Evolutionary conservation across 2,329 filamentous ascomycete genomes (phyloP), one percentile per base, ranked within the genome.

Genomic region (Talaromyces sp.): DNA sequence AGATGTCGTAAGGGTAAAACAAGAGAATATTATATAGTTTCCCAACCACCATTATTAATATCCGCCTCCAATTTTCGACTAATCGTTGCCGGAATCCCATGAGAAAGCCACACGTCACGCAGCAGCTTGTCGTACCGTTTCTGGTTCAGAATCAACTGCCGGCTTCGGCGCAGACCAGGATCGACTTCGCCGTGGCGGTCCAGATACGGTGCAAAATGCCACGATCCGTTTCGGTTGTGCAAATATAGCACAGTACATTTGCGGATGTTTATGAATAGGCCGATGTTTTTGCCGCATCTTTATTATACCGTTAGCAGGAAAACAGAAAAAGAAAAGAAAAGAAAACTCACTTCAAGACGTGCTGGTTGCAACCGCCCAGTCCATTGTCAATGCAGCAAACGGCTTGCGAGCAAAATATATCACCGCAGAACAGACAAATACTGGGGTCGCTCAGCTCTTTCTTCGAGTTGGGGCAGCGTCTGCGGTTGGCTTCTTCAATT

Each of bases 41-140:
- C 95, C 95, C 95, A 99, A 0, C 95, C 95, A 0, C 95, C 95
- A 68, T 91, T 97, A 72, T 99, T 99, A 51, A 97, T 91, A 74
- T 99, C 95, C 14, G 91, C 89, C 79, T 99, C 95, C 66, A 99
- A 77, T 75, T 91, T 93, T 66, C 95, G 83, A 65, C 89, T 90
- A 71, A 99, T 96, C 53, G 91, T 87, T 66, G 90, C 96, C 38
- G 93, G 93, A 29, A 99, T 86, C 4, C 89, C 88, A 68, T 97
- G 92, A 55, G 87, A 85, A 62, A 98, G 80, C 88, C 96, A 97
- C 50, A 93, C 86, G 66, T 88, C 90, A 56, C 95, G 83, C 60
- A 97, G 82, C 75, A 97, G 83, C 38, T 88, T 86, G 75, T 99
- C 95, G 74, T 98, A 99, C 66, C 95, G 83, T 76, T 90, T 93